Evolutionary conservation across 139 green algal species (phyloP).

Genomic region (Chloropicon primus): DNA sequence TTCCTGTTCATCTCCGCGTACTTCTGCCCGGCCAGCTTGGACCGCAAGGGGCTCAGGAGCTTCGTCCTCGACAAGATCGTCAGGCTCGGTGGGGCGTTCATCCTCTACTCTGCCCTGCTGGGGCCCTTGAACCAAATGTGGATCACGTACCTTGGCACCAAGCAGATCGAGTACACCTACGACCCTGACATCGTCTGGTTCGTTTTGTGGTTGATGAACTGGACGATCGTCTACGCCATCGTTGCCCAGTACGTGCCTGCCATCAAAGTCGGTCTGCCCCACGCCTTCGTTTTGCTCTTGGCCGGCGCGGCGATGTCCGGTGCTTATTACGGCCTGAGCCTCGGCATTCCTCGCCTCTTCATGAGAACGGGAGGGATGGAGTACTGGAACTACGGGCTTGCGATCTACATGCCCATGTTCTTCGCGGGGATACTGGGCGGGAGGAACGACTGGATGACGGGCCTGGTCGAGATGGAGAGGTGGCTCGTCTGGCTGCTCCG

Average conservation of each 20-base stretch:
- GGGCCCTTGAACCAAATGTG: not conserved
- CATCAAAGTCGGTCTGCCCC: not conserved
- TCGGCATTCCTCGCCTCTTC: too few species aligned
- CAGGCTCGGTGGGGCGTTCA: not conserved
- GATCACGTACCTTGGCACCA: not conserved
- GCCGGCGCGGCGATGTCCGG: not conserved
- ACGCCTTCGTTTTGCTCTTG: not conserved
- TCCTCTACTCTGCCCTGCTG: conserved; percentile 1
- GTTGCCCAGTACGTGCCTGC: not conserved
- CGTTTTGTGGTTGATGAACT: conserved; percentile 3
- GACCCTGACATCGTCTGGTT: not conserved
- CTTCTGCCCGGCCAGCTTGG: not conserved
- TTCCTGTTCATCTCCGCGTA: conserved; percentile 10
- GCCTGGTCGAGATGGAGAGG: not conserved
- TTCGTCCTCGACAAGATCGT: conserved; percentile 4
- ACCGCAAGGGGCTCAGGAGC: not conserved
- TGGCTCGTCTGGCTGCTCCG: not conserved
- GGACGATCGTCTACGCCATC: not conserved
- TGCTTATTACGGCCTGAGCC: not conserved
- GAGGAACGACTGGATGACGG: not conserved
- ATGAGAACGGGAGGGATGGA: not conserved
- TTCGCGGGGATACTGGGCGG: not conserved
- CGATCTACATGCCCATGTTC: not conserved
- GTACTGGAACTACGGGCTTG: not conserved
- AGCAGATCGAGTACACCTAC: not conserved